Base-by-base conservation (phyloP, 169 alveolate genomes). In the Eimeria acervulina region DNA sequence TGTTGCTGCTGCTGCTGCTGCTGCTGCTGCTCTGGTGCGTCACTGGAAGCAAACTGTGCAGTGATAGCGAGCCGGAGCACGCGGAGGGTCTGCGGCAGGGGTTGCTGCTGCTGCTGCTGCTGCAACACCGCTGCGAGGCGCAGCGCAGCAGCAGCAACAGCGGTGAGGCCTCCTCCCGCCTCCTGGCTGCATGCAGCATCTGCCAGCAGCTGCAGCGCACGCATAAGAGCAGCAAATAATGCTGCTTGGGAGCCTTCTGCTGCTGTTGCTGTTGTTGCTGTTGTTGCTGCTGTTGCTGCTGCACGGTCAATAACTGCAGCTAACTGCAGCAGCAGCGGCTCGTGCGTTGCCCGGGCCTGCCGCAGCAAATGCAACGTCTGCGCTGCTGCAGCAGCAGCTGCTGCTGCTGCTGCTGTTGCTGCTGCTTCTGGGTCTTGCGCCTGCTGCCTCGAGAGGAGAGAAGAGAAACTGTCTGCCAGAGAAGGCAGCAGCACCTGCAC, bases 261-360 rank as follows among this genome's bases (percentile, higher is more conserved):
- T 70, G 81, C 26, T 55, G 15, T 17, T 40, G 88, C 88, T 76
- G 88, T 8, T 70, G 81, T 17, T 55, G 15, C 26, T 36, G 81
- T n/a, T 70, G 38, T 40, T 2, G 81, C 81, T 36, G 88, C 88
- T 36, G 88, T 61, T 40, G 88, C 88, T 76, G 88, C 88, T 76
- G 88, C 88, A 38, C 28, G 88, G 55, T 76, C 88, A 12, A 76
- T 76, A 28, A 26, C 55, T 15, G 88, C 88, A 23, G 88, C 88
- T 15, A 76, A 61, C 88, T 76, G 88, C 55, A 76, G 88, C 88
- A 76, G 88, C 88, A 76, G 88, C 33, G 88, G 88, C 19, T 76
- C 88, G 28, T 76, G 88, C 12, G 88, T 76, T 40, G 88, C 88
- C 31, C 88, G 88, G 28, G 61, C 47, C 88, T 76, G 88, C 28